A percentile compares a stretch with the other conserved stretches of the same genome.
Evolutionary conservation across 2,329 filamentous ascomycete species (phyloP).

Genomic region (Arthrobotrys sphaeroides): DNA sequence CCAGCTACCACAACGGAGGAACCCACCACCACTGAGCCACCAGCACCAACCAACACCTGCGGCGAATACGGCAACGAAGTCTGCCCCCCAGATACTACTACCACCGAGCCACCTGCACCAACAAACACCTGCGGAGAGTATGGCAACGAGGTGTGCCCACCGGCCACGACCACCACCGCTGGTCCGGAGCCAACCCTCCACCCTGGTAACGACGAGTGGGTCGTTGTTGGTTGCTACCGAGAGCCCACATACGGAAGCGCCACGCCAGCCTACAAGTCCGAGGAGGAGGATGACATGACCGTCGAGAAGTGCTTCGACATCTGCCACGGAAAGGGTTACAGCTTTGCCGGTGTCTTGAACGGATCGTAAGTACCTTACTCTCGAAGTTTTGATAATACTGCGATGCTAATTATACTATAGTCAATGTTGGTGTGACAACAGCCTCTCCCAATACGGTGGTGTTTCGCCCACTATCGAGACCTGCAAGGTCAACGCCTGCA

Average conservation of each 20-base stretch:
- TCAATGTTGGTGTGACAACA: slow-evolving; percentile 32
- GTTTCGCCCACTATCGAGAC: background rate
- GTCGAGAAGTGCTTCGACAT: slow-evolving; percentile 14
- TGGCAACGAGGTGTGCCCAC: background rate
- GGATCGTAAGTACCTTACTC: slow-evolving; percentile 19
- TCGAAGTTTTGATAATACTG: background rate
- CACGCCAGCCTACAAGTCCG: background rate
- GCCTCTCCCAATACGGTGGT: background rate
- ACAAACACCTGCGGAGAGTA: slow-evolving; percentile 1
- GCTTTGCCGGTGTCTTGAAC: slow-evolving; percentile 23
- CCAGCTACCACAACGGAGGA: background rate
- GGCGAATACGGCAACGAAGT: background rate
- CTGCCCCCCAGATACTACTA: background rate
- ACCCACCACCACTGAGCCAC: background rate
- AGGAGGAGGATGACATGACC: background rate
- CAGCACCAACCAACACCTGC: background rate
- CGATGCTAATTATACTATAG: slow-evolving; percentile 16
- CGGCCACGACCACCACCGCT: background rate
- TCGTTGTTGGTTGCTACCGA: slow-evolving; percentile 7
- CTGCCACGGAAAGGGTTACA: slow-evolving; percentile 11
- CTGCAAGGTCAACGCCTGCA: slow-evolving; percentile 4
- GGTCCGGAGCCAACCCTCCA: slow-evolving; percentile 4
- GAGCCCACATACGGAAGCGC: background rate
- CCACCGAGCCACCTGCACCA: background rate
- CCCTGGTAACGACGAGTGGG: background rate